phyloP scores from a whole-genome alignment of 495 filamentous ascomycete genomes.

The Tuber aestivum region DNA sequence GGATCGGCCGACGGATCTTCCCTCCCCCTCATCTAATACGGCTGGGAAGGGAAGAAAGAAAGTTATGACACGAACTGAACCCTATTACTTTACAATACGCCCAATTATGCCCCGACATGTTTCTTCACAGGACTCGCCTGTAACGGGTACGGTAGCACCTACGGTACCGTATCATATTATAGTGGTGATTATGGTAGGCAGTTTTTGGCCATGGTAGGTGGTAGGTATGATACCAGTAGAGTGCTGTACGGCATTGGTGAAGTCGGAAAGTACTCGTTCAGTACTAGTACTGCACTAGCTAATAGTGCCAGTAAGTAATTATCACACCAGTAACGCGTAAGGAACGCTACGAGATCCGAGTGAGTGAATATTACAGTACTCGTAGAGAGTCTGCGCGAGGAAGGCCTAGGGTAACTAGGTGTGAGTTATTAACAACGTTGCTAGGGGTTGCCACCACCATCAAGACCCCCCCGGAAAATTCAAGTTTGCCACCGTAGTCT shows the following conservation, averaged over 20 bases:
- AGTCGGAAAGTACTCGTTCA: not conserved
- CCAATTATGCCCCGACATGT: not conserved
- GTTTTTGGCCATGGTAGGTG: not conserved
- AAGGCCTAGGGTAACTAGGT: too few species aligned
- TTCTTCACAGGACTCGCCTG: slow-evolving; percentile 1
- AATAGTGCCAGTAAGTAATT: not conserved
- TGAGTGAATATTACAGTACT: too few species aligned
- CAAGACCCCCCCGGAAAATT: too few species aligned
- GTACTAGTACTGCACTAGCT: not conserved
- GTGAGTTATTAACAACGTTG: too few species aligned
- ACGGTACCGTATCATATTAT: not conserved
- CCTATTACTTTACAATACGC: not conserved
- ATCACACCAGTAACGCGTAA: not conserved
- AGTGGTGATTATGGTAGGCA: not conserved
- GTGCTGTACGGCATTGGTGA: not conserved
- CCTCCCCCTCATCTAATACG: not conserved
- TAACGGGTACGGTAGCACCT: not conserved
- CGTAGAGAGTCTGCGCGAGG: too few species aligned
- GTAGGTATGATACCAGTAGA: not conserved
- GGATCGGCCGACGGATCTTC: not conserved
- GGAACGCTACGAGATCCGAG: not conserved
- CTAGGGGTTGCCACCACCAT: too few species aligned
- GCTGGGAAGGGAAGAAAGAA: not conserved
- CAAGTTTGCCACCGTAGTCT: too few species aligned
- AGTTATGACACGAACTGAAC: not conserved